A percentile compares a stretch with the other conserved stretches of the same genome.
These are phyloP conservation scores for Knoxdaviesia proteae DNA, from an alignment of 2,329 filamentous ascomycete genomes.

Conservation along the genomic window DNA sequence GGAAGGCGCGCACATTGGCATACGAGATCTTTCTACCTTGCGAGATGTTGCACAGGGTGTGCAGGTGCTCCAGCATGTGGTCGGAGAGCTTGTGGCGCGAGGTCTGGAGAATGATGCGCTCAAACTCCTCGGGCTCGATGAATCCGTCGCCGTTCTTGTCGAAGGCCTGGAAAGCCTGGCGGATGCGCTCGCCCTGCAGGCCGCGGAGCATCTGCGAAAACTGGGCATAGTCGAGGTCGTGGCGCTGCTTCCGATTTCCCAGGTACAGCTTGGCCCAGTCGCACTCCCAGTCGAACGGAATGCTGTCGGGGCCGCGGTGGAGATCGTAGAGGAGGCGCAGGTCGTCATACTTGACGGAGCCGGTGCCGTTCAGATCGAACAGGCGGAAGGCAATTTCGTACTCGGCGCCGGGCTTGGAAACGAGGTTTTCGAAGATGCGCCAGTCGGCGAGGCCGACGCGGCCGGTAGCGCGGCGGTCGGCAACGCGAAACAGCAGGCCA, in stretches of 20 bases:
- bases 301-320: slow-evolving; percentile 66
- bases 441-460: slow-evolving; percentile 68
- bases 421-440: slow-evolving; percentile 82
- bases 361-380: slow-evolving; percentile 71
- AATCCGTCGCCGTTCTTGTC: slow-evolving; percentile 86
- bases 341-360: slow-evolving; percentile 73
- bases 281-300: slow-evolving; percentile 93
- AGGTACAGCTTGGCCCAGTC: slow-evolving; percentile 94
- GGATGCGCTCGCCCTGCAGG: slow-evolving; percentile 83
- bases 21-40: slow-evolving; percentile 87
- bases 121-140: slow-evolving; percentile 89
- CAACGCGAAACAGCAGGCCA: slow-evolving; percentile 76
- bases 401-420: slow-evolving; percentile 86
- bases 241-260: slow-evolving; percentile 68
- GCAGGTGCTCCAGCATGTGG: slow-evolving; percentile 76
- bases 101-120: slow-evolving; percentile 87
- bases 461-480: slow-evolving; percentile 57
- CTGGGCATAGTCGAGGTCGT: slow-evolving; percentile 84
- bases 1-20: slow-evolving; percentile 90
- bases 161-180: slow-evolving; percentile 82
- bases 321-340: slow-evolving; percentile 70
- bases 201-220: slow-evolving; percentile 97
- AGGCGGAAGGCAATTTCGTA: slow-evolving; percentile 97
- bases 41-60: slow-evolving; percentile 87
- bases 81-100: slow-evolving; percentile 92